Evolutionary conservation across 2,329 filamentous ascomycete species (phyloP).

Genomic region (Pyrenochaeta sp.): DNA sequence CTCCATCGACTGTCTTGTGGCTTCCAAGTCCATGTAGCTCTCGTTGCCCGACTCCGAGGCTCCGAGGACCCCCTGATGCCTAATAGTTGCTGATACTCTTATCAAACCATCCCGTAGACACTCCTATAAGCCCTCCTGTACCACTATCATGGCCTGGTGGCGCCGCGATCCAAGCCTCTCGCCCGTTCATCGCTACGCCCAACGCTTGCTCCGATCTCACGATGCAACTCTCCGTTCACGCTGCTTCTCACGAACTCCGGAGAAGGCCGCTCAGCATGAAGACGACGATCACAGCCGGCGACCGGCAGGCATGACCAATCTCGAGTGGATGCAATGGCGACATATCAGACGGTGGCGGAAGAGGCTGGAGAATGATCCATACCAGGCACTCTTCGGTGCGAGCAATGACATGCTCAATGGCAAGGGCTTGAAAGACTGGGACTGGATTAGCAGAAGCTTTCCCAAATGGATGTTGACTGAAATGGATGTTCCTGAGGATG

Average conservation of each 20-base stretch:
- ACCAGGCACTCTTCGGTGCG: conserved; percentile 53
- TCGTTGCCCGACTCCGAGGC: not conserved
- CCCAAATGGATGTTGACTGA: conserved; percentile 43
- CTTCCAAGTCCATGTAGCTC: not conserved
- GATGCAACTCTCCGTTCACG: conserved; percentile 32
- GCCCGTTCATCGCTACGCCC: conserved; percentile 31
- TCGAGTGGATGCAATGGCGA: conserved; percentile 40
- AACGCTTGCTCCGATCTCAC: conserved; percentile 30
- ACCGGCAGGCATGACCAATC: conserved; percentile 33
- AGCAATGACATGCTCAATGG: conserved; percentile 45
- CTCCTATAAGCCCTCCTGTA: not conserved
- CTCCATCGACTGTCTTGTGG: not conserved
- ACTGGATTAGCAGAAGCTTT: conserved; percentile 38
- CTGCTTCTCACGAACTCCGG: conserved; percentile 37
- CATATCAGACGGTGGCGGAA: conserved; percentile 39
- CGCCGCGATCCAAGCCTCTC: conserved; percentile 35
- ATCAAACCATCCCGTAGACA: too few species aligned
- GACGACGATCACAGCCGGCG: conserved; percentile 23
- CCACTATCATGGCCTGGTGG: conserved; percentile 36
- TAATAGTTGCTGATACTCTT: conserved; percentile 6
- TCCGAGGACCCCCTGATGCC: conserved; percentile 13
- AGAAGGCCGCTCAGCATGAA: conserved; percentile 27
- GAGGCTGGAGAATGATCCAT: conserved; percentile 50
- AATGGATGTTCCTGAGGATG: conserved; percentile 19
- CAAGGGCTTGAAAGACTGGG: conserved; percentile 39